Evolutionary conservation across 345 rosid species (phyloP).

Genomic region (Aquilaria sinensis): DNA sequence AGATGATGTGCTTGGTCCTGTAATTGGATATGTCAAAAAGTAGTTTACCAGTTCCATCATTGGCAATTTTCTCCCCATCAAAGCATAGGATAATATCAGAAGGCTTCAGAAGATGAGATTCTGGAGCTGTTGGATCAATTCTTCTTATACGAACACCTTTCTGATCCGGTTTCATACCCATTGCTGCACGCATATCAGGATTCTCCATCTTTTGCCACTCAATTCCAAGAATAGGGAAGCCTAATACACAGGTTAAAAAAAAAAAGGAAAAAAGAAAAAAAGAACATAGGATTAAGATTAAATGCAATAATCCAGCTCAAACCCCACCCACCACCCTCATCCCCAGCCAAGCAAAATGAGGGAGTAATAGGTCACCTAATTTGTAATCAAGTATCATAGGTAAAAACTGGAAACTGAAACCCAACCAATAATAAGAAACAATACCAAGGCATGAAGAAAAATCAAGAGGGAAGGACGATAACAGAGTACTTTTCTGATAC

Average conservation of each 20-base stretch:
- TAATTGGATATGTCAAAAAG: not conserved
- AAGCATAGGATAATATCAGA: conserved; percentile 86
- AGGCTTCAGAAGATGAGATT: conserved; percentile 72
- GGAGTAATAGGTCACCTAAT: not conserved
- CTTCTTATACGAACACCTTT: conserved; percentile 93
- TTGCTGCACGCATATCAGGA: conserved; percentile 69
- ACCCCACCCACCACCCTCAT: conserved; percentile 7
- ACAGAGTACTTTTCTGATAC: conserved; percentile 19
- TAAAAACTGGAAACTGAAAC: not conserved
- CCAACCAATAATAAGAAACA: not conserved
- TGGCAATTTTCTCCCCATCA: conserved; percentile 79
- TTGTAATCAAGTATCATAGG: not conserved
- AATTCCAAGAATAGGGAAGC: conserved; percentile 87
- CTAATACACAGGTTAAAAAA: conserved; percentile 27
- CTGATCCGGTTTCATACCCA: conserved; percentile 78
- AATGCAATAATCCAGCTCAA: not conserved
- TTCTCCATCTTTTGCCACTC: conserved; percentile 99
- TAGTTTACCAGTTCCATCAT: conserved; percentile 85
- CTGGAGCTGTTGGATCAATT: conserved; percentile 90
- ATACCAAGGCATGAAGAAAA: not conserved
- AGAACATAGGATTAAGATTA: not conserved
- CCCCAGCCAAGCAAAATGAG: conserved; percentile 3
- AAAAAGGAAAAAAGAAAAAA: not conserved
- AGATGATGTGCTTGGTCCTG: too few species aligned
- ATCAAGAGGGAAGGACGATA: not conserved